Base-by-base conservation (phyloP, 1,139 yeast species). In the Kodamaea derodonti region DNA sequence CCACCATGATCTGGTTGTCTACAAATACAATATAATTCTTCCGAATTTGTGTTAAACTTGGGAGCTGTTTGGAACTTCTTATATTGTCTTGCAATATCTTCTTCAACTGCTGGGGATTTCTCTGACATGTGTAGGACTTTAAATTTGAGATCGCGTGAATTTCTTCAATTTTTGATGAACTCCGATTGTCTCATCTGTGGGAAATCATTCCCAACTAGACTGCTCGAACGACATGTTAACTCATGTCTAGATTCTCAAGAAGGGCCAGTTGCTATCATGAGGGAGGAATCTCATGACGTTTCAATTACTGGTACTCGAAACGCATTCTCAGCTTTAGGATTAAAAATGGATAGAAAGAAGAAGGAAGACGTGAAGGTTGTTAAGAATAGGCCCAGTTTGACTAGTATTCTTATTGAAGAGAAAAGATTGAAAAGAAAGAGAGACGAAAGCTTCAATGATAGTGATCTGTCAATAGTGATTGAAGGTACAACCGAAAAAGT, bases 1-100 rank as follows among this genome's bases (percentile, higher is more conserved):
- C 75, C 75, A 2, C 92, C 95, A 41, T 72, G 69, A 50, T 90
- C 97, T 0, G 90, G 84, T 40, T 72, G 74, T 29, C 94, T 70
- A 55, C 97, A 90, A 0, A 81, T 62, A 54, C 97, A 90, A 49
- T 71, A 88, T 9, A 86, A 62, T 41, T 82, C 92, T 42, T 80
- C 84, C 30, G 78, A 64, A 45, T 71, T 61, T 31, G 65, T 43
- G 39, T 69, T 60, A 47, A 54, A 74, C 43, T 71, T 72, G 9
- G 78, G 61, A 0, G 80, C 64, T 11, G 46, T 52, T 11, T 43
- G 45, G 50, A 64, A 74, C 50, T 60, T 64, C 38, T 71, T 69
- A 50, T 59, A 75, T 48, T 70, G 69, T 36, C 58, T 65, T 24
- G 73, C 64, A 9, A 75, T 52, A 20, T 67, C 75, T 22, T 69